Conservation (phyloP, 2,329 filamentous ascomycete genomes). For the Clonostachys byssicola region DNA sequence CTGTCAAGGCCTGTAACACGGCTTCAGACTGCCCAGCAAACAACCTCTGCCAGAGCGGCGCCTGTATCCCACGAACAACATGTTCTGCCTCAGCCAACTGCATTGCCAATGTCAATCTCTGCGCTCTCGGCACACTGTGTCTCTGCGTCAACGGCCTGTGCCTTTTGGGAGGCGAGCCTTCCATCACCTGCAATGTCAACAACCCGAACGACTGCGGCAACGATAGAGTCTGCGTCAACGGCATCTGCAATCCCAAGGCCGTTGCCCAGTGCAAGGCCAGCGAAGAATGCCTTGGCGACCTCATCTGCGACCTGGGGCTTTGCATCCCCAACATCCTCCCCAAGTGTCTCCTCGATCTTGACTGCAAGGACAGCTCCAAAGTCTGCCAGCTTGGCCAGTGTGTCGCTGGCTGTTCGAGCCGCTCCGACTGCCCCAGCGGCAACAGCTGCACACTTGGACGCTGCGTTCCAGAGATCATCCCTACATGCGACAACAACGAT, state of each 20-base stretch:
- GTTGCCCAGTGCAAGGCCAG: constrained; percentile 4
- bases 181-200: neutral
- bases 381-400: constrained; percentile 7
- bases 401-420: neutral
- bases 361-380: neutral
- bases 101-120: constrained; percentile 4
- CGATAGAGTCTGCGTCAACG: neutral
- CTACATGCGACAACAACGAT: neutral
- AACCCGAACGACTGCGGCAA: constrained; percentile 1
- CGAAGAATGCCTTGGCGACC: constrained; percentile 1
- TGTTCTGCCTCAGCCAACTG: constrained; percentile 3
- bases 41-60: constrained; percentile 5
- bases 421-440: neutral
- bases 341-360: neutral
- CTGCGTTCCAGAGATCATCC: constrained; percentile 2
- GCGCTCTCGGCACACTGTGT: constrained; percentile 5
- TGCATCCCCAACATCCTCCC: constrained; percentile 1
- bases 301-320: constrained; percentile 6
- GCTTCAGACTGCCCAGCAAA: constrained; percentile 2
- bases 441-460: constrained; percentile 1
- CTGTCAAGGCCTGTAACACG: constrained; percentile 2
- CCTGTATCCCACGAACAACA: constrained; percentile 2
- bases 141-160: constrained; percentile 8
- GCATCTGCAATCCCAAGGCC: constrained; percentile 1
- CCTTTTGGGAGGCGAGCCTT: constrained; percentile 2